phyloP scores from a whole-genome alignment of 495 filamentous ascomycete genomes.

The Penicillium bialowiezense region DNA sequence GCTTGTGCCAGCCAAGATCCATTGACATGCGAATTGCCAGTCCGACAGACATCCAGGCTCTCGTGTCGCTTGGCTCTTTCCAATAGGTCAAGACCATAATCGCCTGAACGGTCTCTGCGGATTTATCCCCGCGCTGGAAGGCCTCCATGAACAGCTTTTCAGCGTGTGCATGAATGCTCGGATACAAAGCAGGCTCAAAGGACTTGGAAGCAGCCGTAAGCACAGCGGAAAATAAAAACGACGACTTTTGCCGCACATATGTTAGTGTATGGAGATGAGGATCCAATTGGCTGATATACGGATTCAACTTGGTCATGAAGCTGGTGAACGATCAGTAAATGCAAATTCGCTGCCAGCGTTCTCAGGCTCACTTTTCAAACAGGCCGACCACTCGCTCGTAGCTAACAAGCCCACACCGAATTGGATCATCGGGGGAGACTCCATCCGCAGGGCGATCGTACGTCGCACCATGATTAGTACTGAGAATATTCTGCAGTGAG shows the following conservation, averaged over 20 bases:
- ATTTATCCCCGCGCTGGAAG: conserved; percentile 16
- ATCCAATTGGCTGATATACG: conserved; percentile 23
- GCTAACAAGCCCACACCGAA: conserved; percentile 11
- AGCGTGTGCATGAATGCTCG: conserved; percentile 11
- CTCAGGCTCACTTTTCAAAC: conserved; percentile 13
- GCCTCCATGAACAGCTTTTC: conserved; percentile 16
- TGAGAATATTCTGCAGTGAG: conserved; percentile 19
- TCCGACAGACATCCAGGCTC: conserved; percentile 21
- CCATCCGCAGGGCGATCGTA: conserved; percentile 2
- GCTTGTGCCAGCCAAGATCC: conserved; percentile 23
- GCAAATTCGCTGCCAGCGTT: neutral
- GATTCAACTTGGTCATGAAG: conserved; percentile 21
- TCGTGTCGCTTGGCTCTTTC: conserved; percentile 24
- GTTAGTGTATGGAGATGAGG: conserved; percentile 19
- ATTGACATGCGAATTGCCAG: conserved; percentile 23
- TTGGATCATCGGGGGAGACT: conserved; percentile 4
- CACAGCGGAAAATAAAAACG: conserved; percentile 18
- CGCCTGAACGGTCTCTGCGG: conserved; percentile 18
- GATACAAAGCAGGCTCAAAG: conserved; percentile 19
- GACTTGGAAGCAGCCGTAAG: conserved; percentile 19
- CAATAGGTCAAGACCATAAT: conserved; percentile 22
- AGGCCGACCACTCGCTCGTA: conserved; percentile 15
- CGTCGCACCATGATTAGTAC: neutral
- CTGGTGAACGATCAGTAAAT: conserved; percentile 10
- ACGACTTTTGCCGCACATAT: conserved; percentile 19